Percentiles rank a stretch among this genome's conserved stretches.
phyloP scores from a whole-genome alignment of 371 early-diverging fungal species.

The Mucor velutinosus region DNA sequence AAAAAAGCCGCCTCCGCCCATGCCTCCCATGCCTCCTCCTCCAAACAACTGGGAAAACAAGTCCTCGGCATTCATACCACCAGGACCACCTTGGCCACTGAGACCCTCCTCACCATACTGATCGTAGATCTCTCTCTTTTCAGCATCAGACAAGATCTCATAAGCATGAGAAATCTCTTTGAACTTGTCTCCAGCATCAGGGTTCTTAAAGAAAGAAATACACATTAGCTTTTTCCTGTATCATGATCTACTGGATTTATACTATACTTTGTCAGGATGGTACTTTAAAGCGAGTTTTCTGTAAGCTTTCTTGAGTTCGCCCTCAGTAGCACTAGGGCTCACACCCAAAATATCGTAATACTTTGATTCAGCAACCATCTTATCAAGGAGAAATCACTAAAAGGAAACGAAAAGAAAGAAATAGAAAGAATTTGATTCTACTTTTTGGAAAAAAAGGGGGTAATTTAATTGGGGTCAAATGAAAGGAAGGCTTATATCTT shows the following conservation, averaged over 20 bases:
- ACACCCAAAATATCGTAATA: conserved; percentile 94
- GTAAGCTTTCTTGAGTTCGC: conserved; percentile 91
- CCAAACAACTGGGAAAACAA: conserved; percentile 51
- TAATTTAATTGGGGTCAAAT: background rate
- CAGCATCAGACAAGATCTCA: conserved; percentile 86
- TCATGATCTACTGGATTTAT: background rate
- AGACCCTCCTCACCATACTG: conserved; percentile 86
- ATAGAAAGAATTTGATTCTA: background rate
- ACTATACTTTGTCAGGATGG: conserved; percentile 91
- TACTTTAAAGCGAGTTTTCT: conserved; percentile 90
- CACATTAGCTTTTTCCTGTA: background rate
- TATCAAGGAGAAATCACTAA: background rate
- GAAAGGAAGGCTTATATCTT: background rate
- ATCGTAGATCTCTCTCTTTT: conserved; percentile 79
- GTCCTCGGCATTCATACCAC: conserved; percentile 69
- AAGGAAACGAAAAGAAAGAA: conserved; percentile 7
- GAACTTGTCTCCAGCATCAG: conserved; percentile 87
- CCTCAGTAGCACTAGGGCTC: conserved; percentile 76
- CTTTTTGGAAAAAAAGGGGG: background rate
- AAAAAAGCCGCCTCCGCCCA: conserved; percentile 72
- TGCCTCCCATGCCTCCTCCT: conserved; percentile 54
- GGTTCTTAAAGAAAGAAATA: conserved; percentile 52
- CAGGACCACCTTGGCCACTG: conserved; percentile 56
- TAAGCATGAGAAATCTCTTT: conserved; percentile 95
- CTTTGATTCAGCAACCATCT: conserved; percentile 84